These are phyloP conservation scores for Mycena belliarum DNA, from an alignment of 768 basidiomycete species.

Conservation along the genomic window DNA sequence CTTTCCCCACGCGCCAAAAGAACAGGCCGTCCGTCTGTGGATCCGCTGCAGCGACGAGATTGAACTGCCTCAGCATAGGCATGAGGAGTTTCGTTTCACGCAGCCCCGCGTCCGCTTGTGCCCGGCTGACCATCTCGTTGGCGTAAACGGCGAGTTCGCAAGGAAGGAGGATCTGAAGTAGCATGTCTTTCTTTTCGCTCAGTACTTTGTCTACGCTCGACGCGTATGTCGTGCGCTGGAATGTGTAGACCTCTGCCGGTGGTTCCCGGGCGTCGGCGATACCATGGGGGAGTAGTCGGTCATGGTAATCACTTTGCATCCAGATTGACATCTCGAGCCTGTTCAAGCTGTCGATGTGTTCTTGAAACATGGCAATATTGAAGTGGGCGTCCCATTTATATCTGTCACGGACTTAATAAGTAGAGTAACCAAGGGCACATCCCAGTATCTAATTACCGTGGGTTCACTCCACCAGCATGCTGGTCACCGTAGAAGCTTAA, in stretches of 20 bases:
- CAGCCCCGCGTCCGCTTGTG: not conserved
- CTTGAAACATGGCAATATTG: not conserved
- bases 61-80: not conserved
- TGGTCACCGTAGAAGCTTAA: not conserved
- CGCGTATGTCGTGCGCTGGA: not conserved
- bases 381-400: slow-evolving; percentile 7
- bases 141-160: slow-evolving; percentile 3
- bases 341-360: not conserved
- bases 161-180: slow-evolving; percentile 5
- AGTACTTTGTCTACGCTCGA: not conserved
- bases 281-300: not conserved
- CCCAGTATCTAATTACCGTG: no score
- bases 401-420: not conserved
- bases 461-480: no score
- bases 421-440: no score
- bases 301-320: not conserved
- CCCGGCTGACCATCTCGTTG: slow-evolving; percentile 2
- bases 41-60: not conserved
- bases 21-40: not conserved
- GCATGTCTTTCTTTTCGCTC: not conserved
- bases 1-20: slow-evolving; percentile 3
- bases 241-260: no score
- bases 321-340: not conserved
- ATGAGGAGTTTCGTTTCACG: not conserved
- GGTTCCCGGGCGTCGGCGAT: not conserved